A percentile compares a stretch with the other conserved stretches of the same genome.
These are phyloP conservation scores for Canavalia ensiformis DNA, from an alignment of 306 rosid species.

Conservation along the genomic window DNA sequence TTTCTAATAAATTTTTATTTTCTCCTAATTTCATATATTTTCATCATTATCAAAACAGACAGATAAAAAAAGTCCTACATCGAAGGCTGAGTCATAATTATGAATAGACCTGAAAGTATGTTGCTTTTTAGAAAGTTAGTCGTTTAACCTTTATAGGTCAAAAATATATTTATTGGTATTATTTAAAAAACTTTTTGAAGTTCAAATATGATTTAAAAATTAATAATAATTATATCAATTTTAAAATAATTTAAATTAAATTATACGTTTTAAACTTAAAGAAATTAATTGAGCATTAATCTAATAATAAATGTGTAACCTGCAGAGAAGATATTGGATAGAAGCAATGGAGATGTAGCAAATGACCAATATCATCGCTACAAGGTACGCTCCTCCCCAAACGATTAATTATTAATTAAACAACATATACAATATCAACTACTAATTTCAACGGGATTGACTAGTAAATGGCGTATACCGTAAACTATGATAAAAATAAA, in stretches of 20 bases:
- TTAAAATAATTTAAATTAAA: not conserved
- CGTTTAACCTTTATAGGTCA: too few species aligned
- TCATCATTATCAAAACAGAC: too few species aligned
- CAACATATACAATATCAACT: not conserved
- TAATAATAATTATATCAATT: not conserved
- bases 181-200: too few species aligned
- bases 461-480: not conserved
- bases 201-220: too few species aligned
- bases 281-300: not conserved
- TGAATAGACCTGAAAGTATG: too few species aligned
- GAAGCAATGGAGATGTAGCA: conserved; percentile 58
- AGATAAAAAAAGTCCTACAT: too few species aligned
- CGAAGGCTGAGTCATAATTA: too few species aligned
- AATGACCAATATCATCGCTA: conserved; percentile 60
- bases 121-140: too few species aligned
- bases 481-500: not conserved
- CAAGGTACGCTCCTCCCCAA: conserved; percentile 43
- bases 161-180: too few species aligned
- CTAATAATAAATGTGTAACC: not conserved
- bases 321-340: conserved; percentile 58
- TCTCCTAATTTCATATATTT: too few species aligned
- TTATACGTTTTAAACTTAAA: not conserved
- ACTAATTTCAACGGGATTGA: not conserved
- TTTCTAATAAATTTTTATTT: too few species aligned
- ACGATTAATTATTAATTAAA: not conserved